A percentile compares a stretch with the other conserved stretches of the same genome.
Conservation (phyloP, 75 land plant genomes). For the Isoetes taiwanensis region DNA sequence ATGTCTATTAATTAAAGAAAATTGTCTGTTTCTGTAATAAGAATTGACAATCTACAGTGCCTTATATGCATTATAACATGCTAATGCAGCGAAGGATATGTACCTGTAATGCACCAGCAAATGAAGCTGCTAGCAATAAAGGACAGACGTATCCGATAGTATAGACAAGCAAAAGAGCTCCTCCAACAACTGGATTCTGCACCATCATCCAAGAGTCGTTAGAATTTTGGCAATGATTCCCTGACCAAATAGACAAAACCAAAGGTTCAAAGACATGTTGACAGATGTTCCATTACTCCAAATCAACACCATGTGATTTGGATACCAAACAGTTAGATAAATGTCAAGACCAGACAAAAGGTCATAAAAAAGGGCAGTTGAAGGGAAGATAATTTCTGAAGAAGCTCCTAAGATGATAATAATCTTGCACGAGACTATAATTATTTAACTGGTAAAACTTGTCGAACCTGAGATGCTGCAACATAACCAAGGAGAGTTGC, state of each 20-base stretch:
- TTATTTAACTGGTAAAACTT: not conserved
- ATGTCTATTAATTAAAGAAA: not conserved
- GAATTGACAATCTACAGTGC: not conserved
- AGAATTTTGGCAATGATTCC: no score
- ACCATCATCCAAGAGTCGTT: not conserved
- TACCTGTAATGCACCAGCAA: conserved; percentile 98
- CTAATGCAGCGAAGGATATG: not conserved
- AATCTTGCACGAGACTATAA: not conserved
- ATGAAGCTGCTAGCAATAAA: conserved; percentile 90
- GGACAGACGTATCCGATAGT: conserved; percentile 95
- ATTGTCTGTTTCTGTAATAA: not conserved
- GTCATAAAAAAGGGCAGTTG: no score
- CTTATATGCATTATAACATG: no score
- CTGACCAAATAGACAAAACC: no score
- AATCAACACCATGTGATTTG: no score
- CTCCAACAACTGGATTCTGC: conserved; percentile 92
- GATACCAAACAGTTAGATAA: no score
- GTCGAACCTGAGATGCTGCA: conserved; percentile 75
- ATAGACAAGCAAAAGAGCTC: conserved; percentile 71
- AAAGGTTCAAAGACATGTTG: no score
- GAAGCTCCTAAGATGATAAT: no score
- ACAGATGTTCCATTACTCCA: no score
- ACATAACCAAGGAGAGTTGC: conserved; percentile 91
- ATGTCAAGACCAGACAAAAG: no score
- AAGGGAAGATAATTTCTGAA: no score